Conservation (phyloP, 2,329 filamentous ascomycete species). For the Cytospora leucostoma region DNA sequence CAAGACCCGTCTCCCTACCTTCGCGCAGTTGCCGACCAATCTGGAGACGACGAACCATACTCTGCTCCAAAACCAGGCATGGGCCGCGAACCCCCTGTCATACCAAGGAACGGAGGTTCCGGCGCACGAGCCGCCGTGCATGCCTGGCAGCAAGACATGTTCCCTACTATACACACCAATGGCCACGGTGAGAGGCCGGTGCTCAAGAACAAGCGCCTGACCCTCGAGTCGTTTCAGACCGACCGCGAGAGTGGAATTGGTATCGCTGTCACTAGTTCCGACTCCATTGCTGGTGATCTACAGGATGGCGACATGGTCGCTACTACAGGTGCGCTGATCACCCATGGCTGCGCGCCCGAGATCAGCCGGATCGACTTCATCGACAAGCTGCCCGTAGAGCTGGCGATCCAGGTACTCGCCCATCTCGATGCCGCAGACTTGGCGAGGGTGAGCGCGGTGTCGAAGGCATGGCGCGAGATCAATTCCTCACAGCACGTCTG, state of each 20-base stretch:
- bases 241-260: conserved; percentile 67
- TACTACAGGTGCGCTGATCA: conserved; percentile 35
- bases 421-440: conserved; percentile 57
- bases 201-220: conserved; percentile 46
- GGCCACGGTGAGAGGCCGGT: conserved; percentile 18
- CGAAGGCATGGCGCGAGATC: conserved; percentile 49
- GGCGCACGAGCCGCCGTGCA: conserved; percentile 61
- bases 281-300: conserved; percentile 38
- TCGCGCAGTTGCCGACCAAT: conserved; percentile 27
- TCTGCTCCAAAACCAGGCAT: conserved; percentile 49
- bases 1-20: conserved; percentile 38
- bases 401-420: conserved; percentile 60
- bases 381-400: conserved; percentile 54
- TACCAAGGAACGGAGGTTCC: conserved; percentile 60
- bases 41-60: conserved; percentile 25
- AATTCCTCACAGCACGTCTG: conserved; percentile 60
- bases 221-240: conserved; percentile 51
- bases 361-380: conserved; percentile 63
- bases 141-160: conserved; percentile 58
- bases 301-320: conserved; percentile 27
- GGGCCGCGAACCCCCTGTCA: conserved; percentile 58
- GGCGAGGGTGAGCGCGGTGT: conserved; percentile 52
- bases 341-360: conserved; percentile 36
- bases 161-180: conserved; percentile 29
- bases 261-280: conserved; percentile 53